Conservation (phyloP, 495 filamentous ascomycete species). For the Filosporella fistucella region DNA sequence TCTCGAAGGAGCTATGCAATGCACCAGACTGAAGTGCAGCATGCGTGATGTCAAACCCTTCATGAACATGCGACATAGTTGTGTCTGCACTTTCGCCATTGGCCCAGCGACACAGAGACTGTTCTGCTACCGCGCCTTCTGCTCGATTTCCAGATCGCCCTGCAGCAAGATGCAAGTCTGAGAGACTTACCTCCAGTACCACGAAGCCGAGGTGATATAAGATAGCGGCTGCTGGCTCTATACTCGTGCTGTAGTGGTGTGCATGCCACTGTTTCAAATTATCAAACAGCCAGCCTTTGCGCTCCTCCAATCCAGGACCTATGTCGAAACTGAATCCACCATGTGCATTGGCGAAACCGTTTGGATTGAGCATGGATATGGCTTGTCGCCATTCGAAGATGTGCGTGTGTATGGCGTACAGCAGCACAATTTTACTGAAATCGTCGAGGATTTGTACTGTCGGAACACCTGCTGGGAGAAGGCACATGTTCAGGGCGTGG, state of each 20-base stretch:
- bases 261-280: neutral
- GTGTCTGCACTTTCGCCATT: neutral
- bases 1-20: neutral
- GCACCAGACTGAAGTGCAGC: neutral
- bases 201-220: neutral
- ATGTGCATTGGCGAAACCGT: neutral
- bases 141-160: neutral
- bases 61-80: neutral
- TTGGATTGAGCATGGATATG: neutral
- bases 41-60: neutral
- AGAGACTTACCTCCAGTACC: neutral
- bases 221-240: neutral
- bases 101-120: neutral
- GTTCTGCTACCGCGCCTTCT: neutral
- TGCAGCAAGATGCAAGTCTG: neutral
- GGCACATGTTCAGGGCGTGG: neutral
- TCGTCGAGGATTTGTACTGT: no score
- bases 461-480: neutral
- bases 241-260: neutral
- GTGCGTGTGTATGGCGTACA: neutral
- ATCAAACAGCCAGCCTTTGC: neutral
- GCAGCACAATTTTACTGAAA: neutral
- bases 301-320: neutral
- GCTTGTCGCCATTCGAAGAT: conserved; percentile 2
- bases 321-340: neutral